phyloP scores from a whole-genome alignment of 768 basidiomycete genomes.

The Hygrocybe punicea region DNA sequence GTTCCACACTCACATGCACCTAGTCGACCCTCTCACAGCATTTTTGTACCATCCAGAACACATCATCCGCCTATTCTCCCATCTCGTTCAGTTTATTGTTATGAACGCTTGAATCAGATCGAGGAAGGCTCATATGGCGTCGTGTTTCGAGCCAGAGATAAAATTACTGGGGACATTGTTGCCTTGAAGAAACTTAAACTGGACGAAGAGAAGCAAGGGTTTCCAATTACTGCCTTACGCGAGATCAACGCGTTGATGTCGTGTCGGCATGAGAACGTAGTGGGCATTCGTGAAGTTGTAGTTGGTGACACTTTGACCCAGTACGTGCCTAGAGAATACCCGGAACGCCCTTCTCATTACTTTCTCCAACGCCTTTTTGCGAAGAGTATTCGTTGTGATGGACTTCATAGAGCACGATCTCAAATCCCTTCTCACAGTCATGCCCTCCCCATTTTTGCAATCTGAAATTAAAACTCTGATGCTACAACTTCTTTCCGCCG shows the following conservation, averaged over 20 bases:
- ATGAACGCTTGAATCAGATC: conserved; percentile 94
- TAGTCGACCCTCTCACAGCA: conserved; percentile 46
- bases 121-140: conserved; percentile 98
- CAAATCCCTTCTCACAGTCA: conserved; percentile 88
- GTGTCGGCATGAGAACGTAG: conserved; percentile 93
- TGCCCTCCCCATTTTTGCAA: conserved; percentile 95
- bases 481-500: conserved; percentile 88
- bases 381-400: conserved; percentile 98
- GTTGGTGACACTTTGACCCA: conserved; percentile 98
- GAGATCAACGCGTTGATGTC: conserved; percentile 97
- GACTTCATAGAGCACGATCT: conserved; percentile 99
- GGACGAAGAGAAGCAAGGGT: conserved; percentile 97
- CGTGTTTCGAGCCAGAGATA: conserved; percentile 94
- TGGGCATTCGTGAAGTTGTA: conserved; percentile 94
- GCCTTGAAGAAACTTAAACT: conserved; percentile 97
- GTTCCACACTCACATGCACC: conserved; percentile 14
- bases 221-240: conserved; percentile 93
- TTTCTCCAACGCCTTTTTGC: conserved; percentile 26
- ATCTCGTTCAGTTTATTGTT: conserved; percentile 90
- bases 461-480: conserved; percentile 98
- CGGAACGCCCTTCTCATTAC: not conserved
- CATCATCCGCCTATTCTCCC: conserved; percentile 76
- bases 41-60: conserved; percentile 72
- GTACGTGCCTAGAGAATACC: conserved; percentile 55
- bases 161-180: conserved; percentile 91